Evolutionary conservation across 768 basidiomycete species (phyloP).

Genomic region (Omphalotus guepiniiformis): DNA sequence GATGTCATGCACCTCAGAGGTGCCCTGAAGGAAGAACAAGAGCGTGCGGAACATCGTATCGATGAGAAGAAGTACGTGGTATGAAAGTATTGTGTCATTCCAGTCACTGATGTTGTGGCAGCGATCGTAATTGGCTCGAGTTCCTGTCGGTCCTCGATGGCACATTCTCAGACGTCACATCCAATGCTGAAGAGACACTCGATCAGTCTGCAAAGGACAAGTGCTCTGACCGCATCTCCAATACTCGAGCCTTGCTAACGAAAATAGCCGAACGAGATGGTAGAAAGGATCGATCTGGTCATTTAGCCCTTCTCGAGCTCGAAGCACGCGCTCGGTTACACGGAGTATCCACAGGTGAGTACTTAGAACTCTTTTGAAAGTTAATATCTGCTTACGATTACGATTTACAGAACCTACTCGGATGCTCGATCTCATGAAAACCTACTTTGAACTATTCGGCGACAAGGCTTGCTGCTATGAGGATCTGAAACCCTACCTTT

Average conservation of each 20-base stretch:
- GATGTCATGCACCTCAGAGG: conserved; percentile 62
- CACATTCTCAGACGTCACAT: conserved; percentile 50
- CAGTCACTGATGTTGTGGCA: conserved; percentile 18
- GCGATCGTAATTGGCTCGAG: conserved; percentile 86
- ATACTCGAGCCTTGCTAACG: conserved; percentile 48
- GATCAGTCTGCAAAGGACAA: conserved; percentile 34
- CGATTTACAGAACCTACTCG: conserved; percentile 36
- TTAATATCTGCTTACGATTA: conserved; percentile 5
- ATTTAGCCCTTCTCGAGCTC: conserved; percentile 72
- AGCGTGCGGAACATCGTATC: conserved; percentile 55
- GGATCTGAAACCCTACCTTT: conserved; percentile 69
- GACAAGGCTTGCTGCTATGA: conserved; percentile 86
- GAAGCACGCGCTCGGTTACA: conserved; percentile 54
- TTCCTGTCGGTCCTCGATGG: conserved; percentile 73
- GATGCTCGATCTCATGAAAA: conserved; percentile 47
- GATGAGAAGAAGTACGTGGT: conserved; percentile 51
- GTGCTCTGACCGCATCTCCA: conserved; percentile 33
- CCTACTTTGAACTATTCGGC: conserved; percentile 70
- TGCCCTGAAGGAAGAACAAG: conserved; percentile 56
- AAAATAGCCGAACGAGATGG: conserved; percentile 64
- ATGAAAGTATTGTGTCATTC: background rate
- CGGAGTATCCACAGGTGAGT: conserved; percentile 43
- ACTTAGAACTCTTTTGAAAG: background rate
- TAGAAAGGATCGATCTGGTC: conserved; percentile 65
- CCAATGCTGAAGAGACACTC: conserved; percentile 17